Percentiles rank a stretch among this genome's conserved stretches.
phyloP scores from a whole-genome alignment of 169 alveolate genomes.

The Plasmodium inui region DNA sequence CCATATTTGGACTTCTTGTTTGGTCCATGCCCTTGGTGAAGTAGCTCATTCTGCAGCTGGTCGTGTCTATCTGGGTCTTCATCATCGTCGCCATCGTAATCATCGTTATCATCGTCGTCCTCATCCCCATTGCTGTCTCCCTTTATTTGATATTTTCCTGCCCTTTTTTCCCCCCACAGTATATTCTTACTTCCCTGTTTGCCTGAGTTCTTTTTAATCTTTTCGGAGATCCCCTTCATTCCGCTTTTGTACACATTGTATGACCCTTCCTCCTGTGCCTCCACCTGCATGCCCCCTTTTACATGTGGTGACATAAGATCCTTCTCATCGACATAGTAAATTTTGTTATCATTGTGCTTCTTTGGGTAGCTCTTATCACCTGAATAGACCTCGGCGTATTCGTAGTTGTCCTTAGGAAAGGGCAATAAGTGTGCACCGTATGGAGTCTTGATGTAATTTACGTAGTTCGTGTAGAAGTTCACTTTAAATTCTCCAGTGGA shows the following conservation, averaged over 20 bases:
- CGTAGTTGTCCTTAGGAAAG: background rate
- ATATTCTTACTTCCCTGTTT: background rate
- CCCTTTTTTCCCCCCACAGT: background rate
- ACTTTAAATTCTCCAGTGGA: conserved; percentile 38
- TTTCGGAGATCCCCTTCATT: background rate
- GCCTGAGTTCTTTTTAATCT: background rate
- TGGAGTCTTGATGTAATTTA: conserved; percentile 29
- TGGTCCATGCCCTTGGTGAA: background rate
- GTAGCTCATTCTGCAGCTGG: background rate
- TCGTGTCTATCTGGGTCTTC: background rate
- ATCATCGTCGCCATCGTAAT: background rate
- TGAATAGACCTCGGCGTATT: background rate
- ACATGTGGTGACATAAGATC: background rate
- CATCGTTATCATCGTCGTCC: background rate
- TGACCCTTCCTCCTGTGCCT: background rate
- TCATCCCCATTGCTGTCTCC: background rate
- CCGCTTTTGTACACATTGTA: background rate
- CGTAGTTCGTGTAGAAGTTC: conserved; percentile 25
- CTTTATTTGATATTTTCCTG: background rate
- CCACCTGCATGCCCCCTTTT: background rate
- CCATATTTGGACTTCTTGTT: background rate
- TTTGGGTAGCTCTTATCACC: background rate
- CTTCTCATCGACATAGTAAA: background rate
- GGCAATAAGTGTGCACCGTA: background rate
- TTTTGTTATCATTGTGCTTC: background rate